Base-by-base conservation (phyloP, 1,284 basidiomycete species). In the Pholiota adiposa region DNA sequence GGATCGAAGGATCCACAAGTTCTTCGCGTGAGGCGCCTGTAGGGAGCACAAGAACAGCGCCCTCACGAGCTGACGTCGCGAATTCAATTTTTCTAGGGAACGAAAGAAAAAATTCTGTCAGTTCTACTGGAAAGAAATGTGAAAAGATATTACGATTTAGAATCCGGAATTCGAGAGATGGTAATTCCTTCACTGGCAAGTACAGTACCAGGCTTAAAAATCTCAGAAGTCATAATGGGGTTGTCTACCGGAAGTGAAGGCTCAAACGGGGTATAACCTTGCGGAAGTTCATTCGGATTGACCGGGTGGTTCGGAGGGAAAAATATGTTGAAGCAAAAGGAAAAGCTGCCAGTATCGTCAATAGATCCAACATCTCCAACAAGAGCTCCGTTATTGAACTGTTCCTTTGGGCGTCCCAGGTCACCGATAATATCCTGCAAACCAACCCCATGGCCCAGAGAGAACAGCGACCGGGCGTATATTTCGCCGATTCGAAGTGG, bases 301-400 rank as follows among this genome's bases (percentile, higher is more conserved):
- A 64, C 8, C 6, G 63, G 60, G 23, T 64, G 43, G 25, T 57
- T 54, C 8, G 54, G 19, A 18, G 60, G 40, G 12, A 41, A 50
- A 27, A 64, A 64, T 3, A 64, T 62, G 34, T 64, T 64, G 49
- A 64, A 64, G 18, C 27, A 21, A 34, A 40, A 59, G 9, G 44
- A 12, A n/a, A 64, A 61, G 19, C 16, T 46, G 8, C 60, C 57
- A 9, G 25, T 1, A 1, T 38, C 12, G 23, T 56, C 54, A 12
- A 64, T 48, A 19, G 27, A 44, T 4, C 60, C 63, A 36, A 64
- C 63, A 48, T 64, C 63, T n/a, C 63, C 63, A 23, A 64, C 62
- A 25, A 34, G 29, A 21, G 52, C 38, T 4, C 62, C 62, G 23
- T 51, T 54, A 2, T 46, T 12, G 1, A 54, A n/a, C 43, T 57